These are phyloP conservation scores for Ogataea degrootiae DNA, from an alignment of 805 yeast species.

Conservation along the genomic window DNA sequence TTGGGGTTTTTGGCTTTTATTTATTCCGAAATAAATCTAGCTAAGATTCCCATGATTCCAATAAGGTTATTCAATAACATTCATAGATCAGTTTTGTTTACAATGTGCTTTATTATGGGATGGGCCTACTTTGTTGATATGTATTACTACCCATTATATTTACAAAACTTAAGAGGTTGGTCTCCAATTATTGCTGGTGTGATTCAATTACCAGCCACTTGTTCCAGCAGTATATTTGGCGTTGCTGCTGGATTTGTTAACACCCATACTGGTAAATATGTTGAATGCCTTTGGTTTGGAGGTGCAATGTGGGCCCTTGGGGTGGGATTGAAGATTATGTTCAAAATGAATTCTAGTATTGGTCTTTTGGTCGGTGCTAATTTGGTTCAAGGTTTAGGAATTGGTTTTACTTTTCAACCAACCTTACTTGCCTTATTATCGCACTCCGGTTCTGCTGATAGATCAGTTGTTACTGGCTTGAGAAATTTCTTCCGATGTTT, in stretches of 20 bases:
- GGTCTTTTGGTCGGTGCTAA: constrained; percentile 33
- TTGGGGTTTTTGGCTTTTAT: constrained; percentile 35
- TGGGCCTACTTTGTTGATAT: constrained; percentile 41
- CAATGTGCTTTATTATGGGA: constrained; percentile 39
- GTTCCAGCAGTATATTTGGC: constrained; percentile 29
- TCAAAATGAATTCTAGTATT: constrained; percentile 25
- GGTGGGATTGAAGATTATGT: constrained; percentile 32
- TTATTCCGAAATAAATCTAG: constrained; percentile 38
- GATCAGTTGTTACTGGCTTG: constrained; percentile 50
- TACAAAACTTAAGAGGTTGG: constrained; percentile 38
- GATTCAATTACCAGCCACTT: constrained; percentile 37
- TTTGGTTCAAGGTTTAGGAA: constrained; percentile 35
- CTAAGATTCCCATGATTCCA: constrained; percentile 48
- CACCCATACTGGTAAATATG: constrained; percentile 37
- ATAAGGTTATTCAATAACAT: constrained; percentile 33
- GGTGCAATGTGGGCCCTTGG: constrained; percentile 38
- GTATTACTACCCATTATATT: constrained; percentile 42
- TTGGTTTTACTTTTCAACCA: constrained; percentile 47
- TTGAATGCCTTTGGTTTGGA: constrained; percentile 20
- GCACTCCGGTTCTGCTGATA: constrained; percentile 40
- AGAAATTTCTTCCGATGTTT: constrained; percentile 49
- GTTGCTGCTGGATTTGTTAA: constrained; percentile 40
- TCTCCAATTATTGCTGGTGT: constrained; percentile 36
- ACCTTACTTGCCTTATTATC: constrained; percentile 47
- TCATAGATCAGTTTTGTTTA: constrained; percentile 29